These are phyloP conservation scores for Boletus sensibilis DNA, from an alignment of 768 basidiomycete species.

Conservation along the genomic window DNA sequence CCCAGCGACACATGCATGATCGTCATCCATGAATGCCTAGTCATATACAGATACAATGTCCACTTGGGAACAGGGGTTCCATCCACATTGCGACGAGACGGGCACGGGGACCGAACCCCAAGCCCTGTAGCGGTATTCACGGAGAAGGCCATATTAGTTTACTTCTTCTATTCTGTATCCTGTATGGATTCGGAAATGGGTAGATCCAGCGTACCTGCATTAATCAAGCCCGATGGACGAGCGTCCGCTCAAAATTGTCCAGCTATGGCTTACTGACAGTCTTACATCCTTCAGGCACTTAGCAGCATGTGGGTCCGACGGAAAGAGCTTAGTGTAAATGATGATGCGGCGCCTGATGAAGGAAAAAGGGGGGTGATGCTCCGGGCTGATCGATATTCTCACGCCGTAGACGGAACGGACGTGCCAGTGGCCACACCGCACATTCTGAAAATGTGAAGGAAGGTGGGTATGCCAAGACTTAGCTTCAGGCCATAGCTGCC, in stretches of 20 bases:
- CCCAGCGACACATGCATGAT: neutral
- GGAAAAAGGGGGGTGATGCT: neutral
- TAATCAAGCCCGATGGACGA: neutral
- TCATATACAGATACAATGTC: neutral
- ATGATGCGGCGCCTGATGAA: neutral
- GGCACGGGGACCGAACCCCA: neutral
- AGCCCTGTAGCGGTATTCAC: neutral
- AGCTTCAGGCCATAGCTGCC: neutral
- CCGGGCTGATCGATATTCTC: constrained; percentile 10
- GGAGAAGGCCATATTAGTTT: neutral
- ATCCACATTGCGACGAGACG: neutral
- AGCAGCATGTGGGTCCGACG: neutral
- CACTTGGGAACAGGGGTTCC: neutral
- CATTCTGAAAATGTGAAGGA: neutral
- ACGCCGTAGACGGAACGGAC: neutral
- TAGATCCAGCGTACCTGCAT: neutral
- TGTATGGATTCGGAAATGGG: neutral
- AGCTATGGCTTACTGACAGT: neutral
- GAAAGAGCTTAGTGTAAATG: neutral
- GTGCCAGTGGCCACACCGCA: neutral
- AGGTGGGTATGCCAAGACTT: neutral
- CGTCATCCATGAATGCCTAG: neutral
- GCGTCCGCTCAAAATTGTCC: neutral
- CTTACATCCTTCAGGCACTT: neutral
- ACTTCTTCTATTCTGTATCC: neutral